These are phyloP conservation scores for Zarea fungicola DNA, from an alignment of 2,329 filamentous ascomycete species.

Conservation along the genomic window DNA sequence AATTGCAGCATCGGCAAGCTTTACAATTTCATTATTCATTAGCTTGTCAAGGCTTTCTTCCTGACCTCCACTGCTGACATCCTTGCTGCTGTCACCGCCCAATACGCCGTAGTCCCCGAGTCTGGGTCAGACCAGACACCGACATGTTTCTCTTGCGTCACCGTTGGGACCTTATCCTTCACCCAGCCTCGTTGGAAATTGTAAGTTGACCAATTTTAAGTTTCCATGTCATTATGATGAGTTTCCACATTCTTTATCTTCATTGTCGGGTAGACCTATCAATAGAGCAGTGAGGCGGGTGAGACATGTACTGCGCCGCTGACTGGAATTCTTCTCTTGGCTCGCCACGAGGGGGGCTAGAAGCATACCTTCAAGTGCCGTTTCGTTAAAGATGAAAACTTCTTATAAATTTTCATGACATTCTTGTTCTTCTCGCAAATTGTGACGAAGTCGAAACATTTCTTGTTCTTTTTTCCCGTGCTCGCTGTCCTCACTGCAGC, in stretches of 20 bases:
- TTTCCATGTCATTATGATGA: background rate
- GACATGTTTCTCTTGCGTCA: no score
- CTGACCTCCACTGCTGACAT: no score
- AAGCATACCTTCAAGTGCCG: background rate
- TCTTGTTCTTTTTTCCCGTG: background rate
- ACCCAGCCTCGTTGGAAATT: background rate
- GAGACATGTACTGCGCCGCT: background rate
- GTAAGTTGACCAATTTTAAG: background rate
- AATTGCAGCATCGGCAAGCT: no score
- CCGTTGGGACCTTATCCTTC: no score
- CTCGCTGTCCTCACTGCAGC: background rate
- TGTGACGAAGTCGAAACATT: background rate
- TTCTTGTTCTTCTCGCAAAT: background rate
- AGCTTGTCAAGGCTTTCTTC: no score
- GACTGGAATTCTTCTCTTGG: conserved; percentile 11
- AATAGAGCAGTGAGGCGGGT: no score
- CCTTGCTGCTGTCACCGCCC: no score
- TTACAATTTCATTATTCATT: no score
- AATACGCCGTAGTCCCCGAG: no score
- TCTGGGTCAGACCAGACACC: no score
- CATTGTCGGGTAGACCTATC: background rate
- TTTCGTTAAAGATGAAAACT: background rate
- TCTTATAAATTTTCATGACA: background rate
- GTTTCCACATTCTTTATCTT: conserved; percentile 1
- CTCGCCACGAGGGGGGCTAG: background rate